These are phyloP conservation scores for Prosopis cineraria DNA, from an alignment of 306 rosid genomes.

Conservation along the genomic window DNA sequence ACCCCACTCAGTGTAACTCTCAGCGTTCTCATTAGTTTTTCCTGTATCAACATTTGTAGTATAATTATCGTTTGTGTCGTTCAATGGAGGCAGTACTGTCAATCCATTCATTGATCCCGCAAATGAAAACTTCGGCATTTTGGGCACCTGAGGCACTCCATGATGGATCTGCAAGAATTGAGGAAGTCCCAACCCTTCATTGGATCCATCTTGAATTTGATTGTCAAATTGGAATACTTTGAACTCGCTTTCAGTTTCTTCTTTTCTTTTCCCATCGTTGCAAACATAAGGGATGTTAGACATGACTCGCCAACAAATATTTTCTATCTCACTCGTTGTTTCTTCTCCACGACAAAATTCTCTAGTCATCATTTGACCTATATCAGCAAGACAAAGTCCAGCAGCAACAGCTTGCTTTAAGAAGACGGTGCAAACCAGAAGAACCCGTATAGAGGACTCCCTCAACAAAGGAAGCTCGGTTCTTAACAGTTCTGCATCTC, in stretches of 20 bases:
- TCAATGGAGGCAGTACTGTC: not conserved
- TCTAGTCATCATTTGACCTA: constrained; percentile 86
- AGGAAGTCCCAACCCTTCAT: not conserved
- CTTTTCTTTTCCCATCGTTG: constrained; percentile 13
- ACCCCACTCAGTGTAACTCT: not conserved
- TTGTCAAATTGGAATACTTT: not conserved
- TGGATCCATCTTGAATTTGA: not conserved
- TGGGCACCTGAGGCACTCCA: not conserved
- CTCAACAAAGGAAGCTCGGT: constrained; percentile 60
- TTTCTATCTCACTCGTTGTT: constrained; percentile 58
- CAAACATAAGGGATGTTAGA: constrained; percentile 35
- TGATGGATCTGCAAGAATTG: not conserved
- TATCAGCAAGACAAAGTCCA: constrained; percentile 79
- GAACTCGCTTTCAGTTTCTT: constrained; percentile 24
- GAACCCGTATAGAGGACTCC: constrained; percentile 77
- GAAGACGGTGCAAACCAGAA: constrained; percentile 76
- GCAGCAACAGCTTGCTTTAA: constrained; percentile 65
- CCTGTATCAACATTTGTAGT: not conserved
- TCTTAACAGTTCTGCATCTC: constrained; percentile 72
- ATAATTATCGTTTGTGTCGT: not conserved
- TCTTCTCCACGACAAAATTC: constrained; percentile 55
- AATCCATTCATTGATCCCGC: not conserved
- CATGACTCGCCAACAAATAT: constrained; percentile 59
- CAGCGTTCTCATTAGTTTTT: not conserved
- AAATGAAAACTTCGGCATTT: not conserved